A percentile compares a stretch with the other conserved stretches of the same genome.
These are phyloP conservation scores for Plasmodium knowlesi DNA, from an alignment of 169 alveolate species.

Conservation along the genomic window DNA sequence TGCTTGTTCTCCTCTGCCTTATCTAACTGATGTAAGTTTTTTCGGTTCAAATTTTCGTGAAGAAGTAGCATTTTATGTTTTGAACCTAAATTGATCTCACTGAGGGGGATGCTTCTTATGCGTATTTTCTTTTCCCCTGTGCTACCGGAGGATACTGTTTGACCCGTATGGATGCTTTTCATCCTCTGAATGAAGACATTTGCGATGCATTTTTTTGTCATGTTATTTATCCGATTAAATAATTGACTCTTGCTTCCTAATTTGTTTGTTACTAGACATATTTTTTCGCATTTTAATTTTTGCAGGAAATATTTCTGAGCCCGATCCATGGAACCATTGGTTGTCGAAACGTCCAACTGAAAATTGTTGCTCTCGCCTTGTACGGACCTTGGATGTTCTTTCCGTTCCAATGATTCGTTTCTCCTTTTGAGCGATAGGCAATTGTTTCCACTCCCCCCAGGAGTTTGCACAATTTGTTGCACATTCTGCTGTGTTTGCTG, in stretches of 20 bases:
- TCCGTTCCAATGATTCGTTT: not conserved
- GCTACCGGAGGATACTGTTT: not conserved
- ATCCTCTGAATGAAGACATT: not conserved
- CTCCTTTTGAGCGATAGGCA: not conserved
- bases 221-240: not conserved
- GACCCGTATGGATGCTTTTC: not conserved
- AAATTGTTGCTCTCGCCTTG: not conserved
- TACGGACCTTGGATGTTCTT: not conserved
- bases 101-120: not conserved
- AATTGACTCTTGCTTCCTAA: not conserved
- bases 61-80: not conserved
- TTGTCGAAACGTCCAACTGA: not conserved
- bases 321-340: not conserved
- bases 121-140: not conserved
- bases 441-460: not conserved
- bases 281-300: not conserved
- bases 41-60: not conserved
- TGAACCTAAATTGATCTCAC: not conserved
- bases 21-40: not conserved
- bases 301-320: not conserved
- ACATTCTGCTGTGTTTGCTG: not conserved
- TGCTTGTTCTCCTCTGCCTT: not conserved
- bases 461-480: not conserved
- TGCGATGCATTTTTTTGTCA: conserved; percentile 3
- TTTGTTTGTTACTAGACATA: not conserved